Base-by-base conservation (phyloP, 192 early-diverging fungal species). In the Thoreauomyces humboldtii region DNA sequence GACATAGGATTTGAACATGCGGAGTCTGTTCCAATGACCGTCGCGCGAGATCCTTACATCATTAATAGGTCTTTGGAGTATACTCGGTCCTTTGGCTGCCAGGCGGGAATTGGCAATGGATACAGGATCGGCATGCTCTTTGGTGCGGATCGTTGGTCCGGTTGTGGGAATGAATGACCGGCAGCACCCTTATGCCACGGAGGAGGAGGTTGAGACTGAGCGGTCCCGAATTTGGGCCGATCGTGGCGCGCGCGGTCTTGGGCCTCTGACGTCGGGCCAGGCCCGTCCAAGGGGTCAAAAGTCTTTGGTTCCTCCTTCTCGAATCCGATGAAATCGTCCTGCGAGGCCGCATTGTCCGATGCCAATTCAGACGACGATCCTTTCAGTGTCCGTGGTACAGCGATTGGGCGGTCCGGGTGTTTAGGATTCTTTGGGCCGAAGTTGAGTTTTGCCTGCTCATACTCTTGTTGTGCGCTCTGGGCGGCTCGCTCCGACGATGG, bases 51-150 rank as follows among this genome's bases (percentile, higher is more conserved):
- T 22, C 28, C 71, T 7, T 48, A 77, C 73, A 79, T 69, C 31
- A 48, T 48, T 5, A 66, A 19, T 45, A 65, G 44, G 48, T 79
- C 54, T 21, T 38, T 45, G 19, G 68, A 71, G 45, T 79, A 79
- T 14, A 28, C 45, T 15, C 67, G 33, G 7, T 32, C 33, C 34
- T 60, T 36, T 1, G 61, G 54, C 21, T 63, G 70, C 77, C 77
- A 79, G 9, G 72, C 69, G 7, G 77, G 77, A 2, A 56, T 45
- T 2, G 77, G 73, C n/a, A 79, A 55, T 46, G 63, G 64, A 25
- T 47, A 60, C n/a, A 79, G 38, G 0, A 73, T 28, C 45, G 73
- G 71, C 42, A 72, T 35, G 37, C 61, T 67, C 22, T 48, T 15
- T 14, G 31, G 27, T 57, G 46, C 42, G 15, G 15, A 19, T 0